phyloP scores from a whole-genome alignment of 2,329 filamentous ascomycete species.

The Alternaria conjuncta region DNA sequence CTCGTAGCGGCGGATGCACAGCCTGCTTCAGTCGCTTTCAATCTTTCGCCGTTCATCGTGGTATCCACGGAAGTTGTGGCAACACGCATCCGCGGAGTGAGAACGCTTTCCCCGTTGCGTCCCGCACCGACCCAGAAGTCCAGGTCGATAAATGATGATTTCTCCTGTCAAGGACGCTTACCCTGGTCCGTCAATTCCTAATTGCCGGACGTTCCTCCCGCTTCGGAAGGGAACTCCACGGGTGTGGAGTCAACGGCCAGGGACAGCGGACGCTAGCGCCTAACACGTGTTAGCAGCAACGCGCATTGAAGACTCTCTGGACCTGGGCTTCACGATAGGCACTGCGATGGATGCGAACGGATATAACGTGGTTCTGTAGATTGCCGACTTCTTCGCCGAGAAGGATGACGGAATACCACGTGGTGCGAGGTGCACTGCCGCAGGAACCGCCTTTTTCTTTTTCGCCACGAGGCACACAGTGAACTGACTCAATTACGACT shows the following conservation, averaged over 20 bases:
- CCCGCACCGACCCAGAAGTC: not conserved
- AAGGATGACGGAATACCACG: not conserved
- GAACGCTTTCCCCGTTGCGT: slow-evolving; percentile 5
- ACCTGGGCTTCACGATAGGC: not conserved
- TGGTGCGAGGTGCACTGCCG: not conserved
- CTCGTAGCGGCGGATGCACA: too few relatives aligned
- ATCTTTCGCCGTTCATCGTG: not conserved
- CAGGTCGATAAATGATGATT: not conserved
- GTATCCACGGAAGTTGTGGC: not conserved
- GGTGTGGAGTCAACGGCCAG: slow-evolving; percentile 12
- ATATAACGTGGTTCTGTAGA: slow-evolving; percentile 5
- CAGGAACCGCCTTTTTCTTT: not conserved
- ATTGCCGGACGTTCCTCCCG: slow-evolving; percentile 12
- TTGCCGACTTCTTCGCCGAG: slow-evolving; percentile 3
- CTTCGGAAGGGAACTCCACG: slow-evolving; percentile 7
- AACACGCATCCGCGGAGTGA: not conserved
- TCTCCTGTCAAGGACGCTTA: slow-evolving; percentile 6
- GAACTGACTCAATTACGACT: slow-evolving; percentile 6
- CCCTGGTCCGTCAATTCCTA: slow-evolving; percentile 4
- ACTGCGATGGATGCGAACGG: not conserved
- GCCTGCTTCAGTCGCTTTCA: not conserved
- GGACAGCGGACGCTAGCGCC: slow-evolving; percentile 4
- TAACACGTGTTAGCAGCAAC: not conserved
- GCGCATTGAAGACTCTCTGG: slow-evolving; percentile 4
- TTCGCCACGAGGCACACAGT: not conserved